phyloP scores from a whole-genome alignment of 768 basidiomycete genomes.

The Hebeloma cylindrosporum region DNA sequence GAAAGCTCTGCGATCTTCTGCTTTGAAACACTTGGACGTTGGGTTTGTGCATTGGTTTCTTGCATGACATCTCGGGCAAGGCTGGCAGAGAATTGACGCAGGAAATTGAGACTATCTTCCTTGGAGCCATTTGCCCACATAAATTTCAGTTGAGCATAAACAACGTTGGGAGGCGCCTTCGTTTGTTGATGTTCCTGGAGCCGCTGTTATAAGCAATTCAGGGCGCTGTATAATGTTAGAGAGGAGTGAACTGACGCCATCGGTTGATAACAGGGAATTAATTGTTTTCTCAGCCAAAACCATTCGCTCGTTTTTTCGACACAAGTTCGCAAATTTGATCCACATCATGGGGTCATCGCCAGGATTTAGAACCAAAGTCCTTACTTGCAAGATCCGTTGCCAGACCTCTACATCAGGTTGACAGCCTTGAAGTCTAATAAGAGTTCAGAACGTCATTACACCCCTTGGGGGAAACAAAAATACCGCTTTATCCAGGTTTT shows the following conservation, averaged over 20 bases:
- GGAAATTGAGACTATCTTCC: constrained; percentile 77
- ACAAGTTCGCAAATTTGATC: constrained; percentile 98
- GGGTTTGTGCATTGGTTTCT: constrained; percentile 50
- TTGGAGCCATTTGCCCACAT: constrained; percentile 89
- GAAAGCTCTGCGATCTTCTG: constrained; percentile 68
- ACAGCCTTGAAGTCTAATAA: constrained; percentile 81
- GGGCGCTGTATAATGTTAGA: neutral
- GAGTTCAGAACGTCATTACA: neutral
- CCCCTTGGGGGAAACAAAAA: constrained; percentile 19
- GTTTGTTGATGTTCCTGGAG: constrained; percentile 51
- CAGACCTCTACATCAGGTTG: constrained; percentile 99
- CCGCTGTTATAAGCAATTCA: no score
- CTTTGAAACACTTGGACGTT: constrained; percentile 54
- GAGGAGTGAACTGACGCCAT: constrained; percentile 45
- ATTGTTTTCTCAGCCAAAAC: constrained; percentile 96
- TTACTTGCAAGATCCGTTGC: constrained; percentile 96
- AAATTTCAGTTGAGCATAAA: constrained; percentile 94
- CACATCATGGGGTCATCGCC: constrained; percentile 96
- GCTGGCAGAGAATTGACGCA: constrained; percentile 78
- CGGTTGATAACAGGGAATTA: constrained; percentile 82
- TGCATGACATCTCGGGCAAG: constrained; percentile 73
- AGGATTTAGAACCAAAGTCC: constrained; percentile 89
- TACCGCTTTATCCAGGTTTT: constrained; percentile 98
- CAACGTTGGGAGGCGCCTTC: constrained; percentile 91
- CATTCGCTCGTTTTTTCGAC: constrained; percentile 93